Evolutionary conservation across 2,329 filamentous ascomycete genomes (phyloP), one percentile per base, ranked within the genome.

Genomic region (Ophiostoma tasmaniense): DNA sequence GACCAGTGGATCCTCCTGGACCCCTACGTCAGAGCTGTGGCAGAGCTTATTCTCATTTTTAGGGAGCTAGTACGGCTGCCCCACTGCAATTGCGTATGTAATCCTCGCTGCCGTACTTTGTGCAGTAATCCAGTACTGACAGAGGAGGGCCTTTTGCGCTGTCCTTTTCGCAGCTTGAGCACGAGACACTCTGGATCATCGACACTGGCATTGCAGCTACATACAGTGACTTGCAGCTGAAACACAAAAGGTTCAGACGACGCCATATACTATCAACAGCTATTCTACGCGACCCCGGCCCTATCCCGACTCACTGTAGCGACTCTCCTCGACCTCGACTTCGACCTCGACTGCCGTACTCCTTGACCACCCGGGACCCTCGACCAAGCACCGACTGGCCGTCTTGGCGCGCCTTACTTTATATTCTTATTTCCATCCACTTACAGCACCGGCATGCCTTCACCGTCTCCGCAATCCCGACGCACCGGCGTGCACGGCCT

Each of bases 381-480:
- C 50, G 4, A 17, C 50, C n/a, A 13, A 55, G 11, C 25, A 30
- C 25, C 33, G 33, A 33, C 33, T 33, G 25, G 14, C 25, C 22
- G 55, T n/a, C 14, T 25, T 25, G 13, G 25, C 13, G 14, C 55
- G 45, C 45, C n/a, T 22, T 6, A 17, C 55, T 17, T 4, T 30
- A 30, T n/a, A 17, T 13, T 17, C 25, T 28, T 6, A 14, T 13
- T n/a, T n/a, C n/a, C 52, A 20, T n/a, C 59, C 59, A 11, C 20
- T 17, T 7, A 64, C 30, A 13, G 11, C 50, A 25, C 37, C 37
- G 37, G 2, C 13, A 71, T 70, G 71, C 72, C 70, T 22, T 66
- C 71, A 10, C 45, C 72, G 17, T 71, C 71, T 4, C 70, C 71
- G 2, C 70, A 68, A 67, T 67, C 69, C 25, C 52, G 71, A 42